Base-by-base conservation (phyloP, 106 monocot species). In the Cymbidium sinense region DNA sequence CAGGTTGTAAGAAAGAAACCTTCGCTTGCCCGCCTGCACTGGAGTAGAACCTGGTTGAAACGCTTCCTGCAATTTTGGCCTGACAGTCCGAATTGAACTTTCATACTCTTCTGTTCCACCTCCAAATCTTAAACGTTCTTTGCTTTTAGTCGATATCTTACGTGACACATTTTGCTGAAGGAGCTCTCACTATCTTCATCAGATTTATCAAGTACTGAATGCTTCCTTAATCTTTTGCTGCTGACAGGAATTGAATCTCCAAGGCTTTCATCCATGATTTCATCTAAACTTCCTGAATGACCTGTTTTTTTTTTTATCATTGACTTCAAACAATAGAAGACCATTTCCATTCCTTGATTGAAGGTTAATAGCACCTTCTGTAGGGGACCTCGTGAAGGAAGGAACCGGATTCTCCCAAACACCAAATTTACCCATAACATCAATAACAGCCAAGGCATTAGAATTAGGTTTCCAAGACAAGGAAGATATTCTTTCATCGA, bases 41-140 rank as follows among this genome's bases (percentile, higher is more conserved):
- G 94, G 98, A 70, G 94, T 92, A 20, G 89, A 94, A 33, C 98
- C 90, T 54, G 92, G 87, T 76, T 99, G 98, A 83, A 99, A 99
- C 43, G 94, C 84, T 33, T 84, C 90, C 81, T 99, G 94, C 76
- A 89, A 81, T 74, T 82, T 92, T 67, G 75, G 7, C n/a, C 33
- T 85, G 35, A 35, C 25, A 23, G 18, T 58, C 58, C 78, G 86
- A 5, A 33, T 72, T 62, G 82, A 86, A 75, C 54, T 70, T 50
- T 39, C 44, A 74, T 50, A 81, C 1, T 76, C 86, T n/a, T n/a
- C n/a, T n/a, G n/a, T n/a, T n/a, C n/a, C n/a, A n/a, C n/a, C n/a
- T n/a, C n/a, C n/a, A n/a, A 62, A 43, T 27, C 82, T 52, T 25
- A 58, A 37, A 80, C 11, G 70, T 76, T 80, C 77, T 75, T 85